Evolutionary conservation across 352 stramenopile genomes (phyloP).

Genomic region (Pythium sp.): DNA sequence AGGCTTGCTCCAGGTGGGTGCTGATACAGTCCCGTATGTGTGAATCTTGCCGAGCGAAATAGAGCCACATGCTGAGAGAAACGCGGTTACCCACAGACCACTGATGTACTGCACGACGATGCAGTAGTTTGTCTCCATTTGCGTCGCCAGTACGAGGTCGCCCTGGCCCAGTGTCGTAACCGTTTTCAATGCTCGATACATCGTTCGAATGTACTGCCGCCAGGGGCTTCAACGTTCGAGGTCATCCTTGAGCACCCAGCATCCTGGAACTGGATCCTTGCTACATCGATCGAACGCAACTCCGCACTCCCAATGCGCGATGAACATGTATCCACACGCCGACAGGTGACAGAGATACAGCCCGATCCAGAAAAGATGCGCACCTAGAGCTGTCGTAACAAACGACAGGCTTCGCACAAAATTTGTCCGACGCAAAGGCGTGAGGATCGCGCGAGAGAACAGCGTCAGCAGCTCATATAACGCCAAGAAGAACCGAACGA

Average conservation of each 20-base stretch:
- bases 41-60: slow-evolving; percentile 20
- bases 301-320: slow-evolving; percentile 23
- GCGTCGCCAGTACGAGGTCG: slow-evolving; percentile 21
- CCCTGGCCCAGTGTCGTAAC: slow-evolving; percentile 25
- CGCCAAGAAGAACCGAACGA: background rate
- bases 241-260: slow-evolving; percentile 25
- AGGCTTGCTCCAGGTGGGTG: slow-evolving; percentile 21
- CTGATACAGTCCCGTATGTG: slow-evolving; percentile 17
- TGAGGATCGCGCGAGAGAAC: slow-evolving; percentile 1
- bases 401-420: background rate
- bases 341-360: slow-evolving; percentile 23
- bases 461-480: background rate
- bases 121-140: slow-evolving; percentile 24
- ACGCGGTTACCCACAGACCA: slow-evolving; percentile 23
- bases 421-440: background rate
- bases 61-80: slow-evolving; percentile 25
- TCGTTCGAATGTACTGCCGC: slow-evolving; percentile 24
- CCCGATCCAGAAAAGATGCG: slow-evolving; percentile 23
- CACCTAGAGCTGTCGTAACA: background rate
- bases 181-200: slow-evolving; percentile 29
- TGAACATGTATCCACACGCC: slow-evolving; percentile 25
- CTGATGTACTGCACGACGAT: slow-evolving; percentile 24
- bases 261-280: slow-evolving; percentile 15
- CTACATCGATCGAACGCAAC: slow-evolving; percentile 11
- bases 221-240: slow-evolving; percentile 16